Evolutionary conservation across 106 monocot species (phyloP), one percentile per base, ranked within the genome.

Genomic region (Platanthera guangdongensis): DNA sequence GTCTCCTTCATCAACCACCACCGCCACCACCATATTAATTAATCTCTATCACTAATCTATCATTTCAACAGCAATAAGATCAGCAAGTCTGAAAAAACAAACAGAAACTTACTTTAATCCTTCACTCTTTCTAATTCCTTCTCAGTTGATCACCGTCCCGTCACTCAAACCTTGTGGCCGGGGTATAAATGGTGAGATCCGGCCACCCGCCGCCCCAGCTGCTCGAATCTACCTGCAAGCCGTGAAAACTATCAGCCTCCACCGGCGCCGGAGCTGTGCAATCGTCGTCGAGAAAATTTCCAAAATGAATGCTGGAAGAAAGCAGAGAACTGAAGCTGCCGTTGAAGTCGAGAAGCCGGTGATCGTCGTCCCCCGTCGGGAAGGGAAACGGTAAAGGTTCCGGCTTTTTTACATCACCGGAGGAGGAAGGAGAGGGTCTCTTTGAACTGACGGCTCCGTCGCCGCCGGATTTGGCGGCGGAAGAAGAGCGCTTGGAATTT

Each of bases 181-280:
- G 84, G 8, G 84, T 84, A 76, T 84, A 84, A 54, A 84, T 81
- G 50, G 84, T 77, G 32, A 84, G 84, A 77, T 84, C 80, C 12
- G 80, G 68, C 77, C 80, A 80, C 3, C 76, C 76, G 25, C 68
- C 68, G 74, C 65, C 18, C 71, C 74, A 75, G 52, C 74, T 22
- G 53, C 74, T 45, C 51, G 52, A 75, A 30, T 75, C 74, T 32
- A 21, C 74, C 11, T 19, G 52, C 74, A 74, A 30, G 52, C 74
- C 13, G 19, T 52, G 28, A 28, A 28, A 74, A 52, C 11, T 74
- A 4, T 74, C 74, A 0, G 74, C 28, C 53, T 19, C 12, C 50
- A 52, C 16, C 11, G 52, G 16, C 8, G 47, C 12, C 4, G 21
- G 47, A 5, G 47, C 47, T 47, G 11, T 2, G n/a, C 7, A n/a